These are phyloP conservation scores for Karstenula rhodostoma DNA, from an alignment of 2,329 filamentous ascomycete species.

Conservation along the genomic window DNA sequence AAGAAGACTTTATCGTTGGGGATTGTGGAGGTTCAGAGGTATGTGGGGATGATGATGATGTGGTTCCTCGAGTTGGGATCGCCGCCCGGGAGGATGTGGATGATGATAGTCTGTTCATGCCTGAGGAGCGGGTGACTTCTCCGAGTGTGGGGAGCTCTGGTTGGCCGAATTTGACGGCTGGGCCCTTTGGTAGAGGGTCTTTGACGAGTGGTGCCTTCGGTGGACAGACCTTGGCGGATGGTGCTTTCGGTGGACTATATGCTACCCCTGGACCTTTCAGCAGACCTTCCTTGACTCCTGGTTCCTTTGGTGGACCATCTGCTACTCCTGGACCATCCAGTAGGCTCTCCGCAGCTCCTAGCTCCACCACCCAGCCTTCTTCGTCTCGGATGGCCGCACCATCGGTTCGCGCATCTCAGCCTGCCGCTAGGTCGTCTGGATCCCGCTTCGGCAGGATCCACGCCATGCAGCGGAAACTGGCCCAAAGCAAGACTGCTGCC, in stretches of 20 bases:
- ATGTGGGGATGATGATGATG: not conserved
- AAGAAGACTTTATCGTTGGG: not conserved
- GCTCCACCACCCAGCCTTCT: not conserved
- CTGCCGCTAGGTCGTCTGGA: not conserved
- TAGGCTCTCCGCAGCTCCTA: not conserved
- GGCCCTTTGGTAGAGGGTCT: no score
- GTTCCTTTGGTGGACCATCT: not conserved
- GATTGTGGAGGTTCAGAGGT: not conserved
- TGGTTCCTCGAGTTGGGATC: no score
- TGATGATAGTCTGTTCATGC: constrained; percentile 1
- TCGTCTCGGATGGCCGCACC: constrained; percentile 1
- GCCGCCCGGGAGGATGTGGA: not conserved
- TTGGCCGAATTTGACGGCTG: no score
- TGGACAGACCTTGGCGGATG: no score
- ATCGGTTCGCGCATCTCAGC: constrained; percentile 9
- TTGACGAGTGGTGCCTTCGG: no score
- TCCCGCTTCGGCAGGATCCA: constrained; percentile 20
- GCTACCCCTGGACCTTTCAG: no score
- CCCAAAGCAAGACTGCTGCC: constrained; percentile 15
- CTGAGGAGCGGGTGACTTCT: not conserved
- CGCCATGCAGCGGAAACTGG: constrained; percentile 18
- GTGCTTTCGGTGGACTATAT: no score
- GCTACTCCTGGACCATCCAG: not conserved
- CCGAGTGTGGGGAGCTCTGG: not conserved
- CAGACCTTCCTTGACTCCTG: not conserved